Evolutionary conservation across 805 yeast species (phyloP), one percentile per base, ranked within the genome.

Genomic region (Komagataella phaffii): DNA sequence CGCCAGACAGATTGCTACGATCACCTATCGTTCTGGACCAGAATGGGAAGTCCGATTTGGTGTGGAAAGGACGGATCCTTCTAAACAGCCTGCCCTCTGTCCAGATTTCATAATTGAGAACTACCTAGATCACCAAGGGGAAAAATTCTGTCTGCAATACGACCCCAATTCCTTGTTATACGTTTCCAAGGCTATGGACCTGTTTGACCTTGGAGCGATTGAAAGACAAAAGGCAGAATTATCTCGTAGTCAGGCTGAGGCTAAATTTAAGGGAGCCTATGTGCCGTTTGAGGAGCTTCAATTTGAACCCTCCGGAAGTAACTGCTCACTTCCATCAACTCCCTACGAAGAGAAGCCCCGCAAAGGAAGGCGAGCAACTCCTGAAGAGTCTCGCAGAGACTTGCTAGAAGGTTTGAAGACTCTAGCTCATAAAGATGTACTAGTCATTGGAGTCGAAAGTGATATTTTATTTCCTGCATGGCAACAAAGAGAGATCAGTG

Each of bases 21-120:
- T 90, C 52, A 88, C 96, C 0, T 90, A 90, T 65, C 74, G 97
- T 58, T 87, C 96, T 1, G 97, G 97, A 2, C 97, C 97, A 1
- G 97, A 90, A 66, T 90, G 97, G 97, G 97, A 90, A 64, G 79
- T 81, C 55, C 71, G 97, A 54, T 90, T 90, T 64, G 96, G 96
- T 3, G 79, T 95, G 52, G 88, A 85, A 58, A 73, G 97, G 54
- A 84, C 95, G 0, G 89, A 88, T 61, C 91, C 88, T 17, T 69
- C 80, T 1, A 73, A 72, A 54, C 77, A 84, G 12, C 96, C 96
- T 2, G 96, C 96, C 0, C 70, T 90, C 36, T 90, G 97, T 64
- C 96, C 97, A 0, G 97, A 90, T 62, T 90, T 88, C 63, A 67
- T 89, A 54, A 90, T 90, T 49, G 97, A 90, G 64, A 90, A 96